phyloP scores from a whole-genome alignment of 805 yeast genomes.

The Zygoascus biomembranicola region DNA sequence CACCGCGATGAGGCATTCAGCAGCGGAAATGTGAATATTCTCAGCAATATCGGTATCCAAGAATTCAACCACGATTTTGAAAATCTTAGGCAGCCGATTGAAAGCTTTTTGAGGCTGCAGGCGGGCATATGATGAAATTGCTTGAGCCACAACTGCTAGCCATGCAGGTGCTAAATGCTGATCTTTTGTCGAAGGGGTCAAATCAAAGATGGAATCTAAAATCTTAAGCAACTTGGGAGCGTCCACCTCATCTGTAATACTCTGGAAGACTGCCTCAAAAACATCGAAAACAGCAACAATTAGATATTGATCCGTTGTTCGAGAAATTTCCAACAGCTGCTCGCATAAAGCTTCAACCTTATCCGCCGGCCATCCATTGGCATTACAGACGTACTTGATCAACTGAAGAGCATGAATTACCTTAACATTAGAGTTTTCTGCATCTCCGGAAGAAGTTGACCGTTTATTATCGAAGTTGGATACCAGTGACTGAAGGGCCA shows the following conservation, averaged over 20 bases:
- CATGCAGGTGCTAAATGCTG: constrained; percentile 85
- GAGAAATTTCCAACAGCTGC: constrained; percentile 61
- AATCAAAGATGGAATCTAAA: constrained; percentile 61
- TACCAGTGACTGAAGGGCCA: constrained; percentile 50
- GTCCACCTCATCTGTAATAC: constrained; percentile 48
- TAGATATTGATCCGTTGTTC: constrained; percentile 74
- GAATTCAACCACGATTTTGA: constrained; percentile 52
- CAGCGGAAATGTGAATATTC: constrained; percentile 59
- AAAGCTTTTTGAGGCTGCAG: constrained; percentile 47
- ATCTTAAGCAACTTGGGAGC: constrained; percentile 56
- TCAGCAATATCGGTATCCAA: constrained; percentile 57
- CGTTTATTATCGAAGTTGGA: constrained; percentile 27
- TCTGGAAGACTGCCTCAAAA: constrained; percentile 69
- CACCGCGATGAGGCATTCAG: constrained; percentile 80
- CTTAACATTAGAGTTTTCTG: constrained; percentile 37
- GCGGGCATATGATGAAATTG: constrained; percentile 47
- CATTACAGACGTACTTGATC: constrained; percentile 57
- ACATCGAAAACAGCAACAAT: constrained; percentile 78
- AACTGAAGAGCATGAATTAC: constrained; percentile 74
- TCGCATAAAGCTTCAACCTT: constrained; percentile 70
- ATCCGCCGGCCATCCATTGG: constrained; percentile 75
- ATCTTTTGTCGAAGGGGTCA: constrained; percentile 77
- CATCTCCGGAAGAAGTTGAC: constrained; percentile 21
- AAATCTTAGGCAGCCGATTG: constrained; percentile 46
- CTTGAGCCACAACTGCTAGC: constrained; percentile 91